These are phyloP conservation scores for Magnusiomyces paraingens DNA, from an alignment of 1,139 yeast genomes.

Conservation along the genomic window DNA sequence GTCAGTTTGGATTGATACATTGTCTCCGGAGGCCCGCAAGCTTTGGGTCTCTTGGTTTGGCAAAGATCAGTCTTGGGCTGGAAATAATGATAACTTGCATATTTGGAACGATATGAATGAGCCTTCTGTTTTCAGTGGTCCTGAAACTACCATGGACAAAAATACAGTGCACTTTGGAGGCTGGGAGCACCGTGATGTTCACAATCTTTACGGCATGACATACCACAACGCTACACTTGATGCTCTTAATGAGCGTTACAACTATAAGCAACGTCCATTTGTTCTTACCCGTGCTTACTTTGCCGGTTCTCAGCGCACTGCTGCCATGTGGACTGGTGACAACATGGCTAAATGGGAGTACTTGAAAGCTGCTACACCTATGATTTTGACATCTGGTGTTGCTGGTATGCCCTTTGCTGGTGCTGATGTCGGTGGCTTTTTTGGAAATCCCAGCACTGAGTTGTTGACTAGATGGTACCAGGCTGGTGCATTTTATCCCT, in stretches of 20 bases:
- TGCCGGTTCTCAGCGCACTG: conserved; percentile 86
- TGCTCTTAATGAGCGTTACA: conserved; percentile 51
- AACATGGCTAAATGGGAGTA: conserved; percentile 92
- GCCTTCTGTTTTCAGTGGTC: conserved; percentile 91
- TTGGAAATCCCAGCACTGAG: conserved; percentile 80
- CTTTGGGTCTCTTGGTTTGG: conserved; percentile 53
- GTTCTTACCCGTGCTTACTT: conserved; percentile 80
- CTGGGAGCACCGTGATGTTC: conserved; percentile 88
- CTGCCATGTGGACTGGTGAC: conserved; percentile 98
- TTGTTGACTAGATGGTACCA: conserved; percentile 90
- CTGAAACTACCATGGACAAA: conserved; percentile 85
- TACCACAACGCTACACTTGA: conserved; percentile 74
- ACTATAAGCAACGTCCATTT: conserved; percentile 64
- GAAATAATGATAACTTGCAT: conserved; percentile 55
- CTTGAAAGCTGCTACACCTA: conserved; percentile 72
- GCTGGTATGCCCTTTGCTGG: conserved; percentile 93
- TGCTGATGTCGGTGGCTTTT: conserved; percentile 96
- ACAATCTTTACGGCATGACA: conserved; percentile 74
- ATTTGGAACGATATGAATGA: conserved; percentile 99
- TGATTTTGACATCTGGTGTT: conserved; percentile 73
- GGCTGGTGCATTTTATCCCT: conserved; percentile 92
- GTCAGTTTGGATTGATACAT: conserved; percentile 85
- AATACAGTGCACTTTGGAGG: conserved; percentile 71
- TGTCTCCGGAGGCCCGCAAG: conserved; percentile 53
- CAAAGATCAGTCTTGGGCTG: conserved; percentile 42